Evolutionary conservation across 192 early-diverging fungal species (phyloP).

Genomic region (Entophlyctis helioformis): DNA sequence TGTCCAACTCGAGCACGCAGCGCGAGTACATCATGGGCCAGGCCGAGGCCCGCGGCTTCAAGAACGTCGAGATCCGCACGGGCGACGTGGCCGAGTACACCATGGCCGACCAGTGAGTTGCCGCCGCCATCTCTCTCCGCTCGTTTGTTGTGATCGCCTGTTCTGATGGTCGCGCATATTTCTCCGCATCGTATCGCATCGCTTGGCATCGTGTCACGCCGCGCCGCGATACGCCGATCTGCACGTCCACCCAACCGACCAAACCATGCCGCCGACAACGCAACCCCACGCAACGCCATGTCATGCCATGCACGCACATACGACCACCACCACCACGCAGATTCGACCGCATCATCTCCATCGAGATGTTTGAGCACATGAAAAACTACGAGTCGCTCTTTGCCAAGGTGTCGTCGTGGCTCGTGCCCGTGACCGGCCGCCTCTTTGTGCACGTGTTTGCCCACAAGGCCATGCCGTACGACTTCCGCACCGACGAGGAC

Average conservation of each 20-base stretch:
- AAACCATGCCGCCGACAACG: too few relatives aligned
- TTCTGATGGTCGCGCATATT: too few relatives aligned
- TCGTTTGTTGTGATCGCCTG: too few relatives aligned
- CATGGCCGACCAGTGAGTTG: slow-evolving; percentile 14
- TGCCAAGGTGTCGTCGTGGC: slow-evolving; percentile 41
- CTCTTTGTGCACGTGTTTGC: slow-evolving; percentile 54
- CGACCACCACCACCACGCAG: slow-evolving; percentile 4
- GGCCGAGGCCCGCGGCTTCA: slow-evolving; percentile 24
- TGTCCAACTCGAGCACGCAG: slow-evolving; percentile 52
- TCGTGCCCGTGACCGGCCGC: slow-evolving; percentile 37
- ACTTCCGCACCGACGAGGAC: slow-evolving; percentile 40
- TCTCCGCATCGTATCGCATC: too few relatives aligned
- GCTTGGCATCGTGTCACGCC: too few relatives aligned
- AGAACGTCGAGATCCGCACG: slow-evolving; percentile 42
- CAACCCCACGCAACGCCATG: too few relatives aligned
- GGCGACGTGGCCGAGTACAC: slow-evolving; percentile 40
- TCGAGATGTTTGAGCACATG: slow-evolving; percentile 62
- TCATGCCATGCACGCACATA: not conserved
- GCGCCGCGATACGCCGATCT: too few relatives aligned
- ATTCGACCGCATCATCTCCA: slow-evolving; percentile 39
- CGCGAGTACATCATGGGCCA: slow-evolving; percentile 29
- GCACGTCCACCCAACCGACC: too few relatives aligned
- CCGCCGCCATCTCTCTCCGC: not conserved
- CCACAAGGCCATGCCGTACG: slow-evolving; percentile 42
- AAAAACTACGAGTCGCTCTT: slow-evolving; percentile 48